Conservation (phyloP, 768 basidiomycete genomes). For the Flagelloscypha sp. region DNA sequence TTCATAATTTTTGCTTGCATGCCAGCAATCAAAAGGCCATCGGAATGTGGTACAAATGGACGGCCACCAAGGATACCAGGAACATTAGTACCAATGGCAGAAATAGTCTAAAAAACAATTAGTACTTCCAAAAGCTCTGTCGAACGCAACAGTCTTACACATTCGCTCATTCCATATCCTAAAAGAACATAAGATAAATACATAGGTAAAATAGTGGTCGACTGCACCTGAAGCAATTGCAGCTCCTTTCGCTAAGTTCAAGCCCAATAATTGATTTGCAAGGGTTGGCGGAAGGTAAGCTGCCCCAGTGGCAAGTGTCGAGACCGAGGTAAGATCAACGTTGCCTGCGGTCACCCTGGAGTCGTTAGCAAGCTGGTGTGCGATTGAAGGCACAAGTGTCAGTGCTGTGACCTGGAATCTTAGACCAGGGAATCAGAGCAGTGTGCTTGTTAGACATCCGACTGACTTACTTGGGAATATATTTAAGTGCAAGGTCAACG, state of each 20-base stretch:
- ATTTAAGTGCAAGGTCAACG: conserved; percentile 36
- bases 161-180: conserved; percentile 73
- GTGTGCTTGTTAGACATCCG: too few relatives aligned
- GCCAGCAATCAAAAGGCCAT: conserved; percentile 56
- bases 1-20: conserved; percentile 55
- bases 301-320: conserved; percentile 41
- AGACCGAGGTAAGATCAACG: conserved; percentile 46
- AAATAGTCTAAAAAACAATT: conserved; percentile 39
- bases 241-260: conserved; percentile 26
- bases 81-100: conserved; percentile 33
- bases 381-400: conserved; percentile 50
- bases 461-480: conserved; percentile 49
- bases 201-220: not conserved
- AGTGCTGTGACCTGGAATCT: conserved; percentile 51
- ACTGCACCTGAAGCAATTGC: conserved; percentile 40
- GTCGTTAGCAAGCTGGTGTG: conserved; percentile 58
- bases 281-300: conserved; percentile 61
- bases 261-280: conserved; percentile 26
- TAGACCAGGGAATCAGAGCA: too few relatives aligned
- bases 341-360: conserved; percentile 32
- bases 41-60: conserved; percentile 31
- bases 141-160: conserved; percentile 28
- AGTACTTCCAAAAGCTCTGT: conserved; percentile 2
- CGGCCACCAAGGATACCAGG: conserved; percentile 40
- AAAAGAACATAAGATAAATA: not conserved